phyloP scores from a whole-genome alignment of 805 yeast species.

The Blastobotrys attinorum region DNA sequence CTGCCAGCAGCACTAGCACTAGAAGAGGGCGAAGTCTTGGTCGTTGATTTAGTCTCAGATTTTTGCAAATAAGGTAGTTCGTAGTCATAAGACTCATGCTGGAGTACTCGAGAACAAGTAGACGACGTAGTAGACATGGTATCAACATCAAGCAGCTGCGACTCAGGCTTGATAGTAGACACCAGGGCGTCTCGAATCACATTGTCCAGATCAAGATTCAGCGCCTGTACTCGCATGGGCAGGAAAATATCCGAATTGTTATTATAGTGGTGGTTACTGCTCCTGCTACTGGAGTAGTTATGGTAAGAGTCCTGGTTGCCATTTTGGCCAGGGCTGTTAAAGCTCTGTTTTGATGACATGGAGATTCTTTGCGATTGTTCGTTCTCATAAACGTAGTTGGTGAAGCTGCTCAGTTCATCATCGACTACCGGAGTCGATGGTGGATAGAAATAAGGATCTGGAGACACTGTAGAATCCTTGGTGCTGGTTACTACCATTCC shows the following conservation, averaged over 20 bases:
- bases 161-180: not conserved
- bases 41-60: too few species aligned
- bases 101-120: not conserved
- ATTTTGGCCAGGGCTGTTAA: not conserved
- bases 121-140: constrained; percentile 1
- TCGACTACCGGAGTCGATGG: not conserved
- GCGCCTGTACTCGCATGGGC: constrained; percentile 10
- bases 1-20: too few species aligned
- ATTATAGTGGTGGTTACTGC: too few species aligned
- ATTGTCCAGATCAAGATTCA: constrained; percentile 10
- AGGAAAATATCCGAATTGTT: constrained; percentile 5
- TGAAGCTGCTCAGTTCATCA: not conserved
- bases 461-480: not conserved
- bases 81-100: not conserved
- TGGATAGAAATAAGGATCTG: not conserved
- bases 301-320: too few species aligned
- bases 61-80: too few species aligned
- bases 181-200: constrained; percentile 6
- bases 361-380: not conserved
- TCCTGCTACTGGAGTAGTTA: too few species aligned
- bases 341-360: too few species aligned
- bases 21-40: too few species aligned
- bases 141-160: not conserved
- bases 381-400: not conserved
- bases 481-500: not conserved